Percentiles rank a stretch among this genome's conserved stretches.
Conservation (phyloP, 2,329 filamentous ascomycete genomes). For the Ophiosphaerella korrae region DNA sequence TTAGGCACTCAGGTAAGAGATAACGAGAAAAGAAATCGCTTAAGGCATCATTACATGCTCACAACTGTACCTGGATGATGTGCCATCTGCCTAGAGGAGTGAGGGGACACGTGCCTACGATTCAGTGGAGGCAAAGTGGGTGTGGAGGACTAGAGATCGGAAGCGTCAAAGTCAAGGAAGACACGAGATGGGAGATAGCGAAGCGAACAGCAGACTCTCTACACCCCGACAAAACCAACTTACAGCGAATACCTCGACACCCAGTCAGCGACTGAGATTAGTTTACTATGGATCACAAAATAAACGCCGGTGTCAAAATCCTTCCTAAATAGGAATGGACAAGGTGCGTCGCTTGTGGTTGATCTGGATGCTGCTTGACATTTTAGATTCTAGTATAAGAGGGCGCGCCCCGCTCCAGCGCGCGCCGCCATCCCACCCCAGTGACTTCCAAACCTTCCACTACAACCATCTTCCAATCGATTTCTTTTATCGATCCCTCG, state of each 20-base stretch:
- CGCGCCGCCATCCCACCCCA: slow-evolving; percentile 28
- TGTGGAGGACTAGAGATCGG: not conserved
- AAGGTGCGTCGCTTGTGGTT: slow-evolving; percentile 27
- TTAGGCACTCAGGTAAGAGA: too few relatives aligned
- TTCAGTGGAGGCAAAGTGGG: slow-evolving; percentile 3
- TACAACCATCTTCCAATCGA: slow-evolving; percentile 24
- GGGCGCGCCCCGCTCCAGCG: slow-evolving; percentile 27
- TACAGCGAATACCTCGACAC: slow-evolving; percentile 18
- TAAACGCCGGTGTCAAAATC: slow-evolving; percentile 28
- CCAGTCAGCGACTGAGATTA: slow-evolving; percentile 26
- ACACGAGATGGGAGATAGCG: slow-evolving; percentile 17
- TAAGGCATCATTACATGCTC: too few relatives aligned
- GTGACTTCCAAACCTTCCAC: slow-evolving; percentile 33
- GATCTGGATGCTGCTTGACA: slow-evolving; percentile 36
- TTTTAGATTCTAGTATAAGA: slow-evolving; percentile 39
- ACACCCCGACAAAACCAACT: slow-evolving; percentile 29
- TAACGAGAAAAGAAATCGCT: too few relatives aligned
- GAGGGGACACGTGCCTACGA: not conserved
- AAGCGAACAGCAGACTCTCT: slow-evolving; percentile 22
- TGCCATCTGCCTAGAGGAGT: not conserved
- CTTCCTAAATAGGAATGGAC: slow-evolving; percentile 41
- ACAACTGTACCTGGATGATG: too few relatives aligned
- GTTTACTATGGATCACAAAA: slow-evolving; percentile 29
- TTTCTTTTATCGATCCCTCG: slow-evolving; percentile 32
- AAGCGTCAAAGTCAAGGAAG: slow-evolving; percentile 16